Conservation (phyloP, 2,329 filamentous ascomycete genomes). For the Pseudogymnoascus sp. region DNA sequence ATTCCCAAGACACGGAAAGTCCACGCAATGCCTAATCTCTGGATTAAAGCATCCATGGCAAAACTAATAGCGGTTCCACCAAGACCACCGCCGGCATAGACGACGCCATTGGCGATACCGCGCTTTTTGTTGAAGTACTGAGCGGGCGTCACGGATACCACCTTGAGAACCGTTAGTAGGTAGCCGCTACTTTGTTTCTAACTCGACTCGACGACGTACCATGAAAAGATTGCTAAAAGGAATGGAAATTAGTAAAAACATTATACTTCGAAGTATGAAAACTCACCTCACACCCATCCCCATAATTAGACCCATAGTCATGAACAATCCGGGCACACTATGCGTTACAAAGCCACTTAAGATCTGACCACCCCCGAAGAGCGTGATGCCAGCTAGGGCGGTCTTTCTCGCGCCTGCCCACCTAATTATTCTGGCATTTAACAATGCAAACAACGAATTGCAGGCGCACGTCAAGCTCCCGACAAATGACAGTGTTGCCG, state of each 20-base stretch:
- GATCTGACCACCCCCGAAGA: slow-evolving; percentile 44
- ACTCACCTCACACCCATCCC: slow-evolving; percentile 38
- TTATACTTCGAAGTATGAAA: background rate
- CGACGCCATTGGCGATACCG: slow-evolving; percentile 48
- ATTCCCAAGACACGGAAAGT: slow-evolving; percentile 47
- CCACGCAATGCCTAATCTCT: slow-evolving; percentile 41
- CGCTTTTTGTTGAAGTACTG: slow-evolving; percentile 49
- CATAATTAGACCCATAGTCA: slow-evolving; percentile 40
- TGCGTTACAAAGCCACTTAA: slow-evolving; percentile 39
- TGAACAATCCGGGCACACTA: slow-evolving; percentile 42
- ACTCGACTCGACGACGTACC: slow-evolving; percentile 13
- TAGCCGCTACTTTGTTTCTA: slow-evolving; percentile 18
- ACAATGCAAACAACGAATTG: slow-evolving; percentile 44
- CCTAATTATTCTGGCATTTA: slow-evolving; percentile 45
- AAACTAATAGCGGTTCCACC: slow-evolving; percentile 48
- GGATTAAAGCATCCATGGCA: slow-evolving; percentile 41
- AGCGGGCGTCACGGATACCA: slow-evolving; percentile 41
- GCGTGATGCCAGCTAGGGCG: slow-evolving; percentile 41
- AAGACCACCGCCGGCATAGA: slow-evolving; percentile 47
- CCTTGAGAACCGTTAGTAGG: slow-evolving; percentile 30
- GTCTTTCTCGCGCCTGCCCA: slow-evolving; percentile 41
- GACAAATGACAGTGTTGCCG: slow-evolving; percentile 51
- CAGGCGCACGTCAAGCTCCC: slow-evolving; percentile 45
- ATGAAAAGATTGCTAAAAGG: slow-evolving; percentile 21
- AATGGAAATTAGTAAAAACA: background rate